These are phyloP conservation scores for Pseudotsuga menziesii DNA, from an alignment of 75 land plant species.

Conservation along the genomic window DNA sequence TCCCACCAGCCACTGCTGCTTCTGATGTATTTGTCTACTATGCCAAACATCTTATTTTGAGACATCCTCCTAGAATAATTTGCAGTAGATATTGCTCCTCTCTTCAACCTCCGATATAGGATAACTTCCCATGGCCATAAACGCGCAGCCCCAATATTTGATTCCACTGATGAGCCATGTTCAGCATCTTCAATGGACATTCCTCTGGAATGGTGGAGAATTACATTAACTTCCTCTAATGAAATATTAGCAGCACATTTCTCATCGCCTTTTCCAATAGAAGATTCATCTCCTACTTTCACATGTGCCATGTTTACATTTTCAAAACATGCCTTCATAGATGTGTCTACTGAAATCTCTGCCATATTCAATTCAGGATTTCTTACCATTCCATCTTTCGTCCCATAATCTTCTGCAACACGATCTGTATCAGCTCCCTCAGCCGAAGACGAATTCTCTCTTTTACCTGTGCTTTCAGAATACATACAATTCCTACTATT, in stretches of 20 bases:
- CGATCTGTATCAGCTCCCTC: neutral
- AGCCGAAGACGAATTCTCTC: neutral
- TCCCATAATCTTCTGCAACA: neutral
- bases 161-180: conserved; percentile 13
- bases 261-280: neutral
- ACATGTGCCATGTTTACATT: neutral
- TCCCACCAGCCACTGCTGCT: conserved; percentile 69
- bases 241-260: neutral
- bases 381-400: neutral
- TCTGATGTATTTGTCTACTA: conserved; percentile 46
- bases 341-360: neutral
- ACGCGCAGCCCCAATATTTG: conserved; percentile 28
- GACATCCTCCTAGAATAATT: conserved; percentile 42
- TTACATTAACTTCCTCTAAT: conserved; percentile 5
- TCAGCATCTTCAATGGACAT: conserved; percentile 15
- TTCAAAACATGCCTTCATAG: neutral
- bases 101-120: conserved; percentile 43
- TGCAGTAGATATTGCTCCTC: conserved; percentile 48
- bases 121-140: conserved; percentile 50
- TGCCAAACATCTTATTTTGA: conserved; percentile 56
- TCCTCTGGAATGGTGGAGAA: neutral
- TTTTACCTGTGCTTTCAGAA: neutral
- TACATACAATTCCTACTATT: neutral
- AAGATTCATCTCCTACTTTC: neutral
- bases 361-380: conserved; percentile 6